Conservation (phyloP, 1,284 basidiomycete genomes). For the Anthracocystis panici-leucophaei region DNA sequence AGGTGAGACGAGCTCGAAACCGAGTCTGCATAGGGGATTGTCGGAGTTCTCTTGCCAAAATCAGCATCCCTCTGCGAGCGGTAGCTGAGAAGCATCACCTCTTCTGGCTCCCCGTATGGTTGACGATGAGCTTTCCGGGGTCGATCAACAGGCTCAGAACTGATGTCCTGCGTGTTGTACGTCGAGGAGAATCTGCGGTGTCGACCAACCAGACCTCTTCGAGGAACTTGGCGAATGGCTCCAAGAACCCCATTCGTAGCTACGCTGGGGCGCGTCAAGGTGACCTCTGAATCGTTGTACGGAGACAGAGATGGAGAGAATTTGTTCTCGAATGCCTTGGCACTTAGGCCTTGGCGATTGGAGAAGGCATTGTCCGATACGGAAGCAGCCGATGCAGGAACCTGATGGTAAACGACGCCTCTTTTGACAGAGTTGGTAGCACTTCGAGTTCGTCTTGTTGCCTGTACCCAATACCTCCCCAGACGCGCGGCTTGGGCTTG, state of each 20-base stretch:
- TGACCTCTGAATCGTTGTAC: neutral
- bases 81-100: neutral
- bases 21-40: neutral
- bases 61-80: neutral
- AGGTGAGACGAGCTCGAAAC: neutral
- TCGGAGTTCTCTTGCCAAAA: neutral
- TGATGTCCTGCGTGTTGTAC: conserved; percentile 7
- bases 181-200: neutral
- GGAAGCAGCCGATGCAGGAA: neutral
- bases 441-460: conserved; percentile 1
- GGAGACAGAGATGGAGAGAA: neutral
- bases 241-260: neutral
- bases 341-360: too few relatives aligned
- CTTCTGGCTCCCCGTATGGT: neutral
- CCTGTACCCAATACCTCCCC: conserved; percentile 6
- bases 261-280: neutral
- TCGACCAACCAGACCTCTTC: neutral
- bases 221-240: neutral
- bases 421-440: conserved; percentile 1
- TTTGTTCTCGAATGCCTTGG: neutral
- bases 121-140: neutral
- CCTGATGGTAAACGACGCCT: neutral
- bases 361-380: neutral
- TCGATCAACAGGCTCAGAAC: conserved; percentile 1
- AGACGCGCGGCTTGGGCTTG: neutral